Base-by-base conservation (phyloP, 1,284 basidiomycete genomes). In the Apiotrichum gamsii region DNA sequence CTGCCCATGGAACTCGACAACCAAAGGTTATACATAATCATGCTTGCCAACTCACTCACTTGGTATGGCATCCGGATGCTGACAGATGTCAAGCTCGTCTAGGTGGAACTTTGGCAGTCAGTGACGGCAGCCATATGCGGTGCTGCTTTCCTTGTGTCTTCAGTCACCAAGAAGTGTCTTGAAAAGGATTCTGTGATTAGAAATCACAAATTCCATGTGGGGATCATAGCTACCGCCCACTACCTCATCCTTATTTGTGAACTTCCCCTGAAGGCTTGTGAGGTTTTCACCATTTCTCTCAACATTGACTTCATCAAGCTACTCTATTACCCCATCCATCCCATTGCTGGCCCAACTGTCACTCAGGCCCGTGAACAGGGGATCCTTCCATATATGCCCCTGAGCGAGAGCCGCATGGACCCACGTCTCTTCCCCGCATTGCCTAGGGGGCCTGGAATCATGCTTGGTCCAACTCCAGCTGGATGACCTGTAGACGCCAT, bases 221-320 rank as follows among this genome's bases (percentile, higher is more conserved):
- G 47, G 13, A 54, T 56, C 28, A 46, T 56, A 15, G 52, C 54
- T 3, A 52, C 48, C 1, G 49, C 57, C 0, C 51, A 50, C 2
- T 54, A 54, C 25, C 52, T 59, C 14, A 56, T 59, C 38, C 47
- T 52, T 3, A 54, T 56, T 43, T 43, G 42, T 23, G 52, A 51
- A 16, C 45, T 59, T 3, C 38, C 52, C 10, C 57, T 54, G 0
- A 34, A 41, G 0, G 52, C 39, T 0, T 43, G 49, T 37, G 52
- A 59, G 30, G 18, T 45, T 8, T 24, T 40, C 36, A 41, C 52
- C 24, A 42, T 54, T 24, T 45, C 43, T 16, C 43, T 51, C 16
- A 44, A 56, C 47, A 49, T 59, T 32, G 54, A 56, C 41, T 41
- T 54, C 5, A 36, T 49, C 29, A 54, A 54, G 42, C 42, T 54